Percentiles rank a stretch among this genome's conserved stretches.
Conservation (phyloP, 2,329 filamentous ascomycete species). For the Arthrobotrys musiformis region DNA sequence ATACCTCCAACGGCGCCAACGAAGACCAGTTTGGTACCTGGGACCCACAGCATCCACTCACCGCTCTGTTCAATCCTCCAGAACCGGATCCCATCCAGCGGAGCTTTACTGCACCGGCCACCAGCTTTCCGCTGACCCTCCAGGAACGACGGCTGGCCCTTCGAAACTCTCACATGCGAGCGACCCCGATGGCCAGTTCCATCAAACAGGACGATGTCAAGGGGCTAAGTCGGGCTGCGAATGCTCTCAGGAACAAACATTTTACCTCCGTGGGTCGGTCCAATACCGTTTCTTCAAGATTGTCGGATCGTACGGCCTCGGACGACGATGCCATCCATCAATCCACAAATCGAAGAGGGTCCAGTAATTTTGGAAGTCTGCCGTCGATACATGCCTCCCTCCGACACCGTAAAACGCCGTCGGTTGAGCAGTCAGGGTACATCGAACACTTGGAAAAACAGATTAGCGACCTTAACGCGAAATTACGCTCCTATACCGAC, state of each 20-base stretch:
- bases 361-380: slow-evolving; percentile 44
- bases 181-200: slow-evolving; percentile 51
- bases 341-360: slow-evolving; percentile 28
- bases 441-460: slow-evolving; percentile 53
- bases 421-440: slow-evolving; percentile 49
- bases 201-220: slow-evolving; percentile 46
- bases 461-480: slow-evolving; percentile 46
- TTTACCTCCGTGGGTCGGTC: slow-evolving; percentile 41
- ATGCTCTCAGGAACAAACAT: slow-evolving; percentile 48
- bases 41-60: slow-evolving; percentile 44
- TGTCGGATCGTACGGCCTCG: slow-evolving; percentile 49
- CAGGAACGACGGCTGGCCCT: slow-evolving; percentile 46
- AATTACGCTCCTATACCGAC: slow-evolving; percentile 53
- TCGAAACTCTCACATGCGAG: slow-evolving; percentile 52
- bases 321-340: slow-evolving; percentile 34
- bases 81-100: slow-evolving; percentile 43
- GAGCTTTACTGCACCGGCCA: slow-evolving; percentile 45
- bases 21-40: slow-evolving; percentile 26
- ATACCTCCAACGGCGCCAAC: slow-evolving; percentile 8
- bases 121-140: slow-evolving; percentile 48
- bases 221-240: slow-evolving; percentile 39
- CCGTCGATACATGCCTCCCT: slow-evolving; percentile 54
- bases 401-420: slow-evolving; percentile 52
- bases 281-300: slow-evolving; percentile 42
- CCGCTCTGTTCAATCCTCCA: slow-evolving; percentile 47